These are phyloP conservation scores for Hevea brasiliensis DNA, from an alignment of 345 rosid species.

Conservation along the genomic window DNA sequence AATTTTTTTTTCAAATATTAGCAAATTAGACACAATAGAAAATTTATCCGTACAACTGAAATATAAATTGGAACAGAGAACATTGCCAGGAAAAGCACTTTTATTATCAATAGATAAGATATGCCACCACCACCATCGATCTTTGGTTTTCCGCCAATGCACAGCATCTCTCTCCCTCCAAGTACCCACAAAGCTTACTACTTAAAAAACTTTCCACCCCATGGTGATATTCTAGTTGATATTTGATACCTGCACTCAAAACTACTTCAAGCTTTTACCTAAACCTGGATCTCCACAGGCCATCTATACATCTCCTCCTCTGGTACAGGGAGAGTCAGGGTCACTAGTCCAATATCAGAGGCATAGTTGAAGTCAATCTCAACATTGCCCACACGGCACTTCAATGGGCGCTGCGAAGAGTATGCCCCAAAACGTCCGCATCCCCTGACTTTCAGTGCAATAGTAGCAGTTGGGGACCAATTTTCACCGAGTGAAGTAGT, in stretches of 20 bases:
- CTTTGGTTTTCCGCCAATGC: neutral
- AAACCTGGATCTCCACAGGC: constrained; percentile 69
- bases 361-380: constrained; percentile 61
- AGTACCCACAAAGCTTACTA: too few species aligned
- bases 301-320: constrained; percentile 83
- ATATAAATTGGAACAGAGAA: neutral
- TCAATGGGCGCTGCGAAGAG: constrained; percentile 67
- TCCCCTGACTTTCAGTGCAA: constrained; percentile 64
- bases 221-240: neutral
- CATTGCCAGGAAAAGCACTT: neutral
- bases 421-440: constrained; percentile 75
- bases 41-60: too few species aligned
- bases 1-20: too few species aligned
- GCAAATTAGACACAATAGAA: too few species aligned
- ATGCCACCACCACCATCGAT: neutral
- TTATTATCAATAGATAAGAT: neutral
- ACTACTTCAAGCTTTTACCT: constrained; percentile 10
- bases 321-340: constrained; percentile 53
- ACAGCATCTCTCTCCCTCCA: neutral
- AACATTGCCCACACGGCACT: constrained; percentile 50
- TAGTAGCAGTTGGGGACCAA: constrained; percentile 49
- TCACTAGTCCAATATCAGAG: constrained; percentile 55
- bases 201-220: too few species aligned
- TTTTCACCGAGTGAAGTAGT: constrained; percentile 42
- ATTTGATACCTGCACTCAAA: neutral